Evolutionary conservation across 495 filamentous ascomycete species (phyloP).

Genomic region (Aspergillus incahuasiensis): DNA sequence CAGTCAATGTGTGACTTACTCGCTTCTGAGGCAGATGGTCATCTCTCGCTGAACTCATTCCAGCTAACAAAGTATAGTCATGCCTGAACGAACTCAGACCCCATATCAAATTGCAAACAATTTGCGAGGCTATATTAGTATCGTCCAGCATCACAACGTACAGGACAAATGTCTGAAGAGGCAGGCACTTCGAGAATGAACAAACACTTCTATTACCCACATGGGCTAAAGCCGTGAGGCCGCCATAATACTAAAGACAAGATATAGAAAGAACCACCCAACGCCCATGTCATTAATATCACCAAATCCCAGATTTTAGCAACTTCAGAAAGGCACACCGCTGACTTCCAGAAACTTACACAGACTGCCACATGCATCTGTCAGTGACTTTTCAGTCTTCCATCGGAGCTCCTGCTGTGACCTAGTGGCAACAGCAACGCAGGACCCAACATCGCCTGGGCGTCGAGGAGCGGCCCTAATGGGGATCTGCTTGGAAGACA

Average conservation of each 20-base stretch:
- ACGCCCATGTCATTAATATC: slow-evolving; percentile 11
- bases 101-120: no score
- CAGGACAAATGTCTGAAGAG: not conserved
- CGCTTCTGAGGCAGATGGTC: no score
- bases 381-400: slow-evolving; percentile 79
- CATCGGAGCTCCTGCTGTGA: slow-evolving; percentile 83
- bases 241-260: not conserved
- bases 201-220: slow-evolving; percentile 16
- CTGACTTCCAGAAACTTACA: slow-evolving; percentile 60
- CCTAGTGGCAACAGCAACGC: slow-evolving; percentile 73
- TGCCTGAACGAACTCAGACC: no score
- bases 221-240: slow-evolving; percentile 1
- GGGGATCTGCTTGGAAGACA: slow-evolving; percentile 36
- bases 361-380: slow-evolving; percentile 77
- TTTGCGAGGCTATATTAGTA: not conserved
- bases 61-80: no score
- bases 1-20: no score
- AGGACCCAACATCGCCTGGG: slow-evolving; percentile 73
- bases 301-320: not conserved
- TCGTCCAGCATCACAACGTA: not conserved
- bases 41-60: no score
- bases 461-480: slow-evolving; percentile 67
- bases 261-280: slow-evolving; percentile 1
- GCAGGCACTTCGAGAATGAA: not conserved
- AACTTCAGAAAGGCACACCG: slow-evolving; percentile 25